phyloP scores from a whole-genome alignment of 148 eudicot genomes.

The Linanthus parryae region DNA sequence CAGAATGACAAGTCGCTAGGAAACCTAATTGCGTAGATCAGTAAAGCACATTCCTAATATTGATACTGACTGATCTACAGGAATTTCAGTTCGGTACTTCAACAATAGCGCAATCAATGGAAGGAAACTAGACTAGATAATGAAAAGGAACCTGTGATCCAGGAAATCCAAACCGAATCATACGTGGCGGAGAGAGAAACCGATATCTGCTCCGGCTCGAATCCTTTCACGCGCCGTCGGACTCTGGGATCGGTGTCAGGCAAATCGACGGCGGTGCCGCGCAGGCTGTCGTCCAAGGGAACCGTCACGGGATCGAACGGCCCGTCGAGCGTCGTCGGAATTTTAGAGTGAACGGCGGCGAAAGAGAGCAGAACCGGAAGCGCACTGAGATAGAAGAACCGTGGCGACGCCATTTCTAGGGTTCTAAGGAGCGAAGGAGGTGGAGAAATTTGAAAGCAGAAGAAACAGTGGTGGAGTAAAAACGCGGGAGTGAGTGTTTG shows the following conservation, averaged over 20 bases:
- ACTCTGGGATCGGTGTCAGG: conserved; percentile 81
- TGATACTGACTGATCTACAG: no score
- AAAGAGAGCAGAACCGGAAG: neutral
- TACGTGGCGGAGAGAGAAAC: conserved; percentile 61
- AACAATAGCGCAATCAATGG: no score
- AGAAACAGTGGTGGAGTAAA: no score
- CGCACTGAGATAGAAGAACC: no score
- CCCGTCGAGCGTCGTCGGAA: conserved; percentile 83
- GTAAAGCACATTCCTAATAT: no score
- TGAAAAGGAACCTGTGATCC: conserved; percentile 72
- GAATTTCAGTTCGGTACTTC: no score
- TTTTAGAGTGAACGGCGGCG: conserved; percentile 14
- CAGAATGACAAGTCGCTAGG: no score
- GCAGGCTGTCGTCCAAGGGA: conserved; percentile 52
- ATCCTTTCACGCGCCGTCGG: conserved; percentile 50
- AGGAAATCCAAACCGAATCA: conserved; percentile 90
- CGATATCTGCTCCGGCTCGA: conserved; percentile 83
- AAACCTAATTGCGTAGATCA: no score
- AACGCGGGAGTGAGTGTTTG: no score
- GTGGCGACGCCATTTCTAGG: neutral
- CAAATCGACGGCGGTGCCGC: conserved; percentile 80
- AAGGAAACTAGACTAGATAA: neutral
- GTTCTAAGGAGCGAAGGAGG: no score
- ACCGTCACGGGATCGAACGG: conserved; percentile 77
- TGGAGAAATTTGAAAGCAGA: no score